These are phyloP conservation scores for Leccinum solheimii DNA, from an alignment of 1,284 basidiomycete genomes.

Conservation along the genomic window DNA sequence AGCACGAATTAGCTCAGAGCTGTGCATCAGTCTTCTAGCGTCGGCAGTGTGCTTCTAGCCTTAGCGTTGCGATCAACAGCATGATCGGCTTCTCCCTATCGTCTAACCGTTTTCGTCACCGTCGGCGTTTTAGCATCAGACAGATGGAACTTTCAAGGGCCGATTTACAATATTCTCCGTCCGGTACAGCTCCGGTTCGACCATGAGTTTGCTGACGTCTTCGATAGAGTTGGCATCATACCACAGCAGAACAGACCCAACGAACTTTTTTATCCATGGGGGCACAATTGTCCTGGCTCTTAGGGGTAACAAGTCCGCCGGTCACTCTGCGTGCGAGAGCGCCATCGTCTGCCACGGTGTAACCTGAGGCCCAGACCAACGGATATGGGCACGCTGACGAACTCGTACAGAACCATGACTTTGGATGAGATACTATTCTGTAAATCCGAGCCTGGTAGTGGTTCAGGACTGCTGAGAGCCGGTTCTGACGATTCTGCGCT, in stretches of 20 bases:
- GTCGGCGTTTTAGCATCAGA: not conserved
- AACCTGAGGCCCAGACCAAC: conserved; percentile 55
- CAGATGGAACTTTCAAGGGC: not conserved
- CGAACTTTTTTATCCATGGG: conserved; percentile 41
- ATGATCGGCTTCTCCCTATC: conserved; percentile 42
- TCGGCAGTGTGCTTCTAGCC: conserved; percentile 24
- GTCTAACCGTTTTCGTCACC: conserved; percentile 25
- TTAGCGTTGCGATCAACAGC: conserved; percentile 37
- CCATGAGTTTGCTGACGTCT: conserved; percentile 39
- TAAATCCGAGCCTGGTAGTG: not conserved
- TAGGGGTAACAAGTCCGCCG: conserved; percentile 47
- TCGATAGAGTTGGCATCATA: conserved; percentile 49
- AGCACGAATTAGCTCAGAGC: not conserved
- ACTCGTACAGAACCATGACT: conserved; percentile 1
- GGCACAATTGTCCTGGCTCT: conserved; percentile 34
- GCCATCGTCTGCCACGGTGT: conserved; percentile 41
- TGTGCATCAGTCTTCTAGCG: conserved; percentile 18
- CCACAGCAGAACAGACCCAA: conserved; percentile 52
- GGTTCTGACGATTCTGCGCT: not conserved
- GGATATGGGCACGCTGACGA: not conserved
- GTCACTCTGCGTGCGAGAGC: conserved; percentile 38
- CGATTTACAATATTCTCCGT: conserved; percentile 53
- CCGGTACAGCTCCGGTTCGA: conserved; percentile 57
- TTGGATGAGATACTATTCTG: not conserved
- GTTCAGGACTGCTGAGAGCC: not conserved